These are phyloP conservation scores for Mucor racemosus DNA, from an alignment of 371 early-diverging fungal species.

Conservation along the genomic window DNA sequence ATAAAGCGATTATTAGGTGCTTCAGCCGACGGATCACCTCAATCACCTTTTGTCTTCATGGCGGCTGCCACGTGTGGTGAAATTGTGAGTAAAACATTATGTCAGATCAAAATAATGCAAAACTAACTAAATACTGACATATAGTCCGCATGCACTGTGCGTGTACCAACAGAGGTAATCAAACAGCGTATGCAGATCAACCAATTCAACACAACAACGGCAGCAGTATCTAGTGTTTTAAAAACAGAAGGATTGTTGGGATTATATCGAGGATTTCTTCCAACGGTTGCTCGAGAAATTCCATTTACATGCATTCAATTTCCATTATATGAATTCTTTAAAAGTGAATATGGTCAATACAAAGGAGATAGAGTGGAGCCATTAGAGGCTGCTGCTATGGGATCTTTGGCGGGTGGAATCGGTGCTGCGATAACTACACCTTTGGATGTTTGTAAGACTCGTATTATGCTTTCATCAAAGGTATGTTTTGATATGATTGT, in stretches of 20 bases:
- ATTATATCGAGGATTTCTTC: slow-evolving; percentile 90
- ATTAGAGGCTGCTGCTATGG: slow-evolving; percentile 87
- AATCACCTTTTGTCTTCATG: slow-evolving; percentile 80
- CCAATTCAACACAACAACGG: slow-evolving; percentile 66
- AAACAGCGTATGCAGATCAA: slow-evolving; percentile 95
- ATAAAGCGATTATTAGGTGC: slow-evolving; percentile 61
- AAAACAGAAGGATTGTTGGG: slow-evolving; percentile 79
- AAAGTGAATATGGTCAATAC: slow-evolving; percentile 54
- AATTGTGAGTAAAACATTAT: slow-evolving; percentile 63
- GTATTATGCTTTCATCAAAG: slow-evolving; percentile 84
- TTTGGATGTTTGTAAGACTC: slow-evolving; percentile 91
- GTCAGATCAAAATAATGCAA: background rate
- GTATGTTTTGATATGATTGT: slow-evolving; percentile 22
- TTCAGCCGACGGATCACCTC: slow-evolving; percentile 39
- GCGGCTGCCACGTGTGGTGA: slow-evolving; percentile 90
- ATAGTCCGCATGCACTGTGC: slow-evolving; percentile 87
- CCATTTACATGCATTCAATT: slow-evolving; percentile 97
- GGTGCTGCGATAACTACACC: slow-evolving; percentile 93
- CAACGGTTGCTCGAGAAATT: slow-evolving; percentile 90
- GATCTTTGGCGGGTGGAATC: slow-evolving; percentile 88
- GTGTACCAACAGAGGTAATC: slow-evolving; percentile 95
- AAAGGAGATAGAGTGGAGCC: slow-evolving; percentile 60
- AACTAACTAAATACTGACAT: background rate
- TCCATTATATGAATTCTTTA: slow-evolving; percentile 91
- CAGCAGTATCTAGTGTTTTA: slow-evolving; percentile 63